phyloP scores from a whole-genome alignment of 805 yeast species.

The Saccharomycopsis sp. region DNA sequence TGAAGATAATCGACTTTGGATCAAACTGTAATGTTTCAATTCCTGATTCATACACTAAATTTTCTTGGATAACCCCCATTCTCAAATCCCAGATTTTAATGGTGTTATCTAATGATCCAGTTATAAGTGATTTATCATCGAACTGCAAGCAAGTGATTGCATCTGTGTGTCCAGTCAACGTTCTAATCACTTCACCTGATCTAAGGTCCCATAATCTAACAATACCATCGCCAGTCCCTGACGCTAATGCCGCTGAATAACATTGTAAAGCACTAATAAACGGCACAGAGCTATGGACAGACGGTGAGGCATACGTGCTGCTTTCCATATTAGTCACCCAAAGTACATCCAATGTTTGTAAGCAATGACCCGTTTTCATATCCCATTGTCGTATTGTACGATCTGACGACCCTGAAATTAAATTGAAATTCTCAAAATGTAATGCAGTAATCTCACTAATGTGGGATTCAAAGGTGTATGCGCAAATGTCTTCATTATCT shows the following conservation, averaged over 20 bases:
- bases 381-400: conserved; percentile 76
- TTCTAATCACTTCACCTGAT: conserved; percentile 56
- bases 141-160: conserved; percentile 63
- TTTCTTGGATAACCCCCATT: conserved; percentile 54
- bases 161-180: conserved; percentile 61
- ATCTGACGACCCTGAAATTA: conserved; percentile 67
- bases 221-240: conserved; percentile 71
- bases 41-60: conserved; percentile 54
- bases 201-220: conserved; percentile 75
- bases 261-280: conserved; percentile 64
- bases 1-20: conserved; percentile 44
- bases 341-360: conserved; percentile 63
- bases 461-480: conserved; percentile 54
- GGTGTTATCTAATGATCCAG: conserved; percentile 58
- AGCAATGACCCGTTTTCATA: conserved; percentile 52
- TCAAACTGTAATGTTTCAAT: conserved; percentile 56
- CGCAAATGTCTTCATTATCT: conserved; percentile 28
- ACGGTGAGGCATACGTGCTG: conserved; percentile 1
- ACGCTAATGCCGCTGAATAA: conserved; percentile 68
- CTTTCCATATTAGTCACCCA: conserved; percentile 38
- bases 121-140: conserved; percentile 55
- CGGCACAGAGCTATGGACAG: conserved; percentile 25
- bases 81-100: conserved; percentile 70
- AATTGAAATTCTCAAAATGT: conserved; percentile 42
- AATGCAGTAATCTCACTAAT: conserved; percentile 60